Base-by-base conservation (phyloP, 2,329 filamentous ascomycete genomes). In the Coniochaeta prunicola region DNA sequence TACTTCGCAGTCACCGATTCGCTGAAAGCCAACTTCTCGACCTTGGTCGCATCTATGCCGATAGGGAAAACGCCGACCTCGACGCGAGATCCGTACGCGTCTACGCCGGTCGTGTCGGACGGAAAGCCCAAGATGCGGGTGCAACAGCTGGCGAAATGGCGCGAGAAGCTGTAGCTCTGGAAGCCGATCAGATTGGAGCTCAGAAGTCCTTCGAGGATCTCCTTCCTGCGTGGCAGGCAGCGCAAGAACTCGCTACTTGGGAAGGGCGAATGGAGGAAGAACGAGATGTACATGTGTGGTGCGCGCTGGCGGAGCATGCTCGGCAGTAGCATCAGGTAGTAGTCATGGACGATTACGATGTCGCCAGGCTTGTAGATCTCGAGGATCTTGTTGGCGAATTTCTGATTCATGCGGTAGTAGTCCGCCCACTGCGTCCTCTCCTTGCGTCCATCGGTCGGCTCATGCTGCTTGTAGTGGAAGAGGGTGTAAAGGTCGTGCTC, bases 391-490 rank as follows among this genome's bases (percentile, higher is more conserved):
- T 96, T 89, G 61, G 93, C 92, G 67, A 97, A 97, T 63, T 91
- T 87, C 69, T 91, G 88, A 76, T 97, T 97, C 84, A 97, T 88
- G 57, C 88, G 87, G 71, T 92, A 90, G 75, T 96, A 97, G 74
- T 97, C 92, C 28, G 89, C 86, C 92, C 93, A 97, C 66, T 92
- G 87, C 45, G 89, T 81, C 57, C 90, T 86, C 70, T 94, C 90
- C 19, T 86, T 85, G 64, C 89, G 86, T 36, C 92, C 92, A 71
- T 97, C 90, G 13, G 87, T 90, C 1, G 93, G 91, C 71, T 92
- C 91, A 69, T 96, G 90, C 69, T 94, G 91, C 76, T 96, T 96
- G 80, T 97, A 97, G 74, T 97, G 93, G 71, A 97, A 92, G 10
- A 97, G 82, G 1, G 91, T 92, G 76, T 96, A 97, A 30, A 97